Conservation (phyloP, 805 yeast species). For the Starmerella bacillaris region DNA sequence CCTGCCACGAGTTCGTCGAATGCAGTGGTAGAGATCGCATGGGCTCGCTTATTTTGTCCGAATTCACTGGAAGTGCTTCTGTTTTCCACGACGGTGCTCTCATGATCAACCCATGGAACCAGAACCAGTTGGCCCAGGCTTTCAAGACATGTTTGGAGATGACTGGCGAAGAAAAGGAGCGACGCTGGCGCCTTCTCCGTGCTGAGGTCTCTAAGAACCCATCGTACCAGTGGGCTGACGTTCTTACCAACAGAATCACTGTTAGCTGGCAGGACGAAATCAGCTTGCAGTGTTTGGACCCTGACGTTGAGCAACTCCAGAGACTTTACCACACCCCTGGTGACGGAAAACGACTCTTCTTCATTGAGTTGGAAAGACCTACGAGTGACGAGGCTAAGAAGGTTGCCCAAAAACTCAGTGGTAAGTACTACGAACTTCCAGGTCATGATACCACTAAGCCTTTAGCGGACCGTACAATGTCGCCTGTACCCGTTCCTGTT, state of each 20-base stretch:
- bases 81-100: conserved; percentile 51
- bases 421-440: not conserved
- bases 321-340: conserved; percentile 5
- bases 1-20: conserved; percentile 83
- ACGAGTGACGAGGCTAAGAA: conserved; percentile 5
- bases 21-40: conserved; percentile 33
- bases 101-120: conserved; percentile 83
- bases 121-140: conserved; percentile 41
- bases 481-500: not conserved
- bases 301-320: conserved; percentile 8
- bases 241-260: conserved; percentile 37
- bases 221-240: conserved; percentile 54
- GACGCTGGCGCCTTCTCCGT: conserved; percentile 45
- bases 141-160: conserved; percentile 50
- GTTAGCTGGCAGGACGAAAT: conserved; percentile 35
- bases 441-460: not conserved
- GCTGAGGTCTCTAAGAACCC: conserved; percentile 47
- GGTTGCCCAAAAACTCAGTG: conserved; percentile 1
- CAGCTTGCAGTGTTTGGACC: conserved; percentile 20
- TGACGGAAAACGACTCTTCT: conserved; percentile 10
- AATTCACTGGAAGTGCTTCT: conserved; percentile 86
- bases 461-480: not conserved
- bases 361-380: conserved; percentile 14
- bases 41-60: conserved; percentile 73
- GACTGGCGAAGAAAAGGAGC: conserved; percentile 37